Base-by-base conservation (phyloP, 2,329 filamentous ascomycete genomes). In the Aureobasidium leucospermi region DNA sequence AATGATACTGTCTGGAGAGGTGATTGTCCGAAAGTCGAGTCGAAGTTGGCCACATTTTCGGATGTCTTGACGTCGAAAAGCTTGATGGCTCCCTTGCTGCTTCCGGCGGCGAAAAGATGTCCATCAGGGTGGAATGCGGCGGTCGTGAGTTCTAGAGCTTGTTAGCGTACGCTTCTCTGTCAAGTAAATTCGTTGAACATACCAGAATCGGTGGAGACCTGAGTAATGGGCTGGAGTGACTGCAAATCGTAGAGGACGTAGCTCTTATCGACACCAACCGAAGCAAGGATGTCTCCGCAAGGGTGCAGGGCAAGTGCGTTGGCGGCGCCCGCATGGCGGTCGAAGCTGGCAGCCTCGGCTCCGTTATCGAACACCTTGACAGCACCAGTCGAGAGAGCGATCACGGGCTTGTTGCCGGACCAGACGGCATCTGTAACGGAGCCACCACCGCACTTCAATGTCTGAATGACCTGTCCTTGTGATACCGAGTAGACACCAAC, bases 121-220 rank as follows among this genome's bases (percentile, higher is more conserved):
- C 94, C 94, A 70, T 99, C 94, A 6, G 95, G 94, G 71, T 99
- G 94, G 81, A 99, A 97, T 36, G 87, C 84, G 64, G 86, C 88
- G 53, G 86, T 83, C 1, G 88, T 89, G 47, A 96, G 78, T 62
- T 86, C 89, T 88, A 69, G 41, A 28, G 31, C 57, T 10, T 57
- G 67, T 74, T 68, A 76, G 71, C 56, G 32, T 11, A n/a, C 38
- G 52, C 3, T 7, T 29, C 19, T 38, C n/a, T 1, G 1, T 41
- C 15, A 4, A 16, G 16, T 6, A 6, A 34, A 13, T 4, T 16
- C 16, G 13, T 16, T 23, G 46, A 9, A 80, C 87, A 75, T 83
- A 94, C 90, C 83, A 64, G 88, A 82, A 73, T 93, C 87, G 28
- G 86, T 88, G 71, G 87, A 94, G 43, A 92, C 84, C 65, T 93